Base-by-base conservation (phyloP, 805 yeast species). In the Nakazawaea wyomingensis region DNA sequence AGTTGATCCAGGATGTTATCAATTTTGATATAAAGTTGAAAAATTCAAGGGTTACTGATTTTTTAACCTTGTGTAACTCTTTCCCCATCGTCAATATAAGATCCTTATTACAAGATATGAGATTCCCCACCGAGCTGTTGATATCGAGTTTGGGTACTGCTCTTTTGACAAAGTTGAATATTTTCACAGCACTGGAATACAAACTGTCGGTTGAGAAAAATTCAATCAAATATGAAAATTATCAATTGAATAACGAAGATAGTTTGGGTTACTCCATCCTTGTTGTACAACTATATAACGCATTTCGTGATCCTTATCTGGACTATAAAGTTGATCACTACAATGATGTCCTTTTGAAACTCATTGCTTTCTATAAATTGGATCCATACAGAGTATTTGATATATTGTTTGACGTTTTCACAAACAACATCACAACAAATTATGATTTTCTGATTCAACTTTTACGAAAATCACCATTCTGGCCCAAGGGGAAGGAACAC, bases 231-330 rank as follows among this genome's bases (percentile, higher is more conserved):
- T 72, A 78, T 47, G 70, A 70, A 54, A 77, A 80, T 49, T 87
- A 68, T 62, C 83, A 85, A 45, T 64, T 88, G 14, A 53, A 86
- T 6, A 76, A 79, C 39, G 96, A 90, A 58, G 84, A 84, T 48
- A 66, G 79, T 19, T 88, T 83, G 54, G 97, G 96, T 1, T 89
- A 77, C 60, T 61, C 95, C 10, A 80, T 78, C 50, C 63, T 85
- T 26, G 57, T 79, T 1, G 69, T 70, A 2, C 76, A 80, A 37
- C 48, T 83, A 10, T 58, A 64, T 42, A 48, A 60, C 2, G 68
- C 78, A 1, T 62, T 74, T 41, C 52, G 54, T 20, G 66, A 69
- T 27, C 62, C 64, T 3, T 71, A 72, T 43, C 59, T 72, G 6
- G 48, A 53, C 3, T 62, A 53, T 32, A 71, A 75, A 51, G 61